Conservation (phyloP, 805 yeast genomes). For the Starmerella gropengiesseri region DNA sequence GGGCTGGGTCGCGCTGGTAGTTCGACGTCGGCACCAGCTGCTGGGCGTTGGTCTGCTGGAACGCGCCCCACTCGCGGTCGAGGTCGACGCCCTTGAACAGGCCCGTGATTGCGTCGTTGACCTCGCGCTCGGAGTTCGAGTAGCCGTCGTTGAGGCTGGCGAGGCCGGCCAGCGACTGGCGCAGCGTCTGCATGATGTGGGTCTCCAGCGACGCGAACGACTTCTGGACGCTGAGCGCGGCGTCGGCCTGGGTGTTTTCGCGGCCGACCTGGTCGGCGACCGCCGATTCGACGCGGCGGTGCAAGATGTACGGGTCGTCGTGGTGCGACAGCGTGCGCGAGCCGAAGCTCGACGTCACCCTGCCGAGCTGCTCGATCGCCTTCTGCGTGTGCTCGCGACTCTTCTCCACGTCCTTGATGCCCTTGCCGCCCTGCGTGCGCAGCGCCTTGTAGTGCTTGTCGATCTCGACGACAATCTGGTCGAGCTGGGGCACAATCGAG, state of each 20-base stretch:
- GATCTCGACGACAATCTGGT: slow-evolving; percentile 33
- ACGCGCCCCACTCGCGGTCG: slow-evolving; percentile 39
- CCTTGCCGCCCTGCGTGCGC: slow-evolving; percentile 29
- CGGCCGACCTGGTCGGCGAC: slow-evolving; percentile 36
- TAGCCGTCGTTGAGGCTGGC: slow-evolving; percentile 27
- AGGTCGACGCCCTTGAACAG: slow-evolving; percentile 31
- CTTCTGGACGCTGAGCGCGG: slow-evolving; percentile 35
- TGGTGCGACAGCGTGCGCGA: slow-evolving; percentile 31
- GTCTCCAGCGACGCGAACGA: slow-evolving; percentile 34
- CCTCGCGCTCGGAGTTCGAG: slow-evolving; percentile 27
- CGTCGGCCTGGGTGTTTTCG: slow-evolving; percentile 39
- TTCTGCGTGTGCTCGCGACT: slow-evolving; percentile 31
- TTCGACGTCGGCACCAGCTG: slow-evolving; percentile 30
- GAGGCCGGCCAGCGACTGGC: slow-evolving; percentile 32
- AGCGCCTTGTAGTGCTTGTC: slow-evolving; percentile 37
- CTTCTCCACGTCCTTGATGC: slow-evolving; percentile 32
- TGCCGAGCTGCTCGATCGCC: slow-evolving; percentile 31
- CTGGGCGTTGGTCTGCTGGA: slow-evolving; percentile 29
- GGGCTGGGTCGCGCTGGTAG: slow-evolving; percentile 32
- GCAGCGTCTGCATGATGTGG: slow-evolving; percentile 36
- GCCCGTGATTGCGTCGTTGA: slow-evolving; percentile 28
- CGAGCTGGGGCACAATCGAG: slow-evolving; percentile 36
- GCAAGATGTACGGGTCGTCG: slow-evolving; percentile 39
- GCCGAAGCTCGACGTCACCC: slow-evolving; percentile 30
- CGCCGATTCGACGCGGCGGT: slow-evolving; percentile 31